These are phyloP conservation scores for Moesziomyces sp. DNA, from an alignment of 1,284 basidiomycete genomes.

Conservation along the genomic window DNA sequence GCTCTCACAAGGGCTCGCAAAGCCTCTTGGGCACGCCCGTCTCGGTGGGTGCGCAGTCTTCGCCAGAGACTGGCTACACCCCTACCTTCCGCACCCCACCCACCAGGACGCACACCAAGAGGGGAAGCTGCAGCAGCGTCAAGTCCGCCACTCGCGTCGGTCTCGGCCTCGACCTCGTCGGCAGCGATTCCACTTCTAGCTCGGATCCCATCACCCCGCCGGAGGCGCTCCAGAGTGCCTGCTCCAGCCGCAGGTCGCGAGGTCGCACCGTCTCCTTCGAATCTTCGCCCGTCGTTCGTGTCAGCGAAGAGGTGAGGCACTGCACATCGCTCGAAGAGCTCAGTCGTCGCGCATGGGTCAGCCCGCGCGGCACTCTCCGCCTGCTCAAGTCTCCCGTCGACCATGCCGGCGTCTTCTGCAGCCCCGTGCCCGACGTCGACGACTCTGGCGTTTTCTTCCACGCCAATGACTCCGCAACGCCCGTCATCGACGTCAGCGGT, in stretches of 20 bases:
- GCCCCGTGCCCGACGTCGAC: conserved; percentile 35
- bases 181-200: conserved; percentile 33
- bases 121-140: conserved; percentile 27
- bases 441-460: conserved; percentile 43
- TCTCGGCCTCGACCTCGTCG: conserved; percentile 42
- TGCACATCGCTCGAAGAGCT: conserved; percentile 48
- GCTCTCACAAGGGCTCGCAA: conserved; percentile 10
- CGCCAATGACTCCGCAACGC: conserved; percentile 9
- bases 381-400: conserved; percentile 47
- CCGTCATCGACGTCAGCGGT: conserved; percentile 13
- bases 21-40: conserved; percentile 33
- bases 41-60: conserved; percentile 27
- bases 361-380: conserved; percentile 49
- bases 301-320: conserved; percentile 33
- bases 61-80: conserved; percentile 24
- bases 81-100: conserved; percentile 36
- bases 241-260: conserved; percentile 21
- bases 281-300: conserved; percentile 36
- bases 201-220: conserved; percentile 38
- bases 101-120: conserved; percentile 21
- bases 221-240: conserved; percentile 22
- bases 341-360: conserved; percentile 57
- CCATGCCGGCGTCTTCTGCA: conserved; percentile 35
- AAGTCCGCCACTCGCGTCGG: conserved; percentile 32
- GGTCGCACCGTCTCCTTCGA: conserved; percentile 47